Base-by-base conservation (phyloP, 2,329 filamentous ascomycete genomes). In the Epichloe typhina region DNA sequence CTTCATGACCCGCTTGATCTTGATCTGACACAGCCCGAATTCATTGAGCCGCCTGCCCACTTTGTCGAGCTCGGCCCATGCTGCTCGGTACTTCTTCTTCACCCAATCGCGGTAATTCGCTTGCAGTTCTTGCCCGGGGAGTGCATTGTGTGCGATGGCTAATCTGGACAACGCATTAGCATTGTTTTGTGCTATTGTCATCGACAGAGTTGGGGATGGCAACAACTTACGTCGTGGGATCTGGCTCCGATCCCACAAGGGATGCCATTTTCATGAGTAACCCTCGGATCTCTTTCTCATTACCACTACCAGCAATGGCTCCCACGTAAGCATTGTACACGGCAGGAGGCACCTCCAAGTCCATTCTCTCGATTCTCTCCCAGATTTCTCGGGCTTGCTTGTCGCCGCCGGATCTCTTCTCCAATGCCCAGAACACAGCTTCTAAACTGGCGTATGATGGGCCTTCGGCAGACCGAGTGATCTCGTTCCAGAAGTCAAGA, bases 401-500 rank as follows among this genome's bases (percentile, higher is more conserved):
- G 65, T 83, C 72, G 57, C 83, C 71, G 61, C 72, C 72, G 1
- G 76, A 73, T 53, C 71, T 72, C 54, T 71, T 71, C 63, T 94
- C 83, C 63, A 89, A 91, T 1, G 83, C 79, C 57, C 83, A 82
- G 58, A 98, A 88, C 2, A 89, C 83, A 36, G 93, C 84, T 44
- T 84, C 80, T 38, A 98, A 76, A 54, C 84, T 90, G 54, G 80
- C 78, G 59, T 93, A 88, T 1, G 83, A 85, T 0, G 93, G 93
- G 0, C 93, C 93, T 66, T 97, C 90, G n/a, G 76, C 73, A 0
- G 84, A 88, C 51, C 80, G 77, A n/a, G 83, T 82, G 52, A 98
- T 89, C 46, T 94, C 81, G 50, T 81, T 74, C 88, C 90, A 97
- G 62, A 88, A 88, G 46, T 83, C 80, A 55, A 95, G 71, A 1